These are phyloP conservation scores for Aurifilum marmelostoma DNA, from an alignment of 2,329 filamentous ascomycete species.

Conservation along the genomic window DNA sequence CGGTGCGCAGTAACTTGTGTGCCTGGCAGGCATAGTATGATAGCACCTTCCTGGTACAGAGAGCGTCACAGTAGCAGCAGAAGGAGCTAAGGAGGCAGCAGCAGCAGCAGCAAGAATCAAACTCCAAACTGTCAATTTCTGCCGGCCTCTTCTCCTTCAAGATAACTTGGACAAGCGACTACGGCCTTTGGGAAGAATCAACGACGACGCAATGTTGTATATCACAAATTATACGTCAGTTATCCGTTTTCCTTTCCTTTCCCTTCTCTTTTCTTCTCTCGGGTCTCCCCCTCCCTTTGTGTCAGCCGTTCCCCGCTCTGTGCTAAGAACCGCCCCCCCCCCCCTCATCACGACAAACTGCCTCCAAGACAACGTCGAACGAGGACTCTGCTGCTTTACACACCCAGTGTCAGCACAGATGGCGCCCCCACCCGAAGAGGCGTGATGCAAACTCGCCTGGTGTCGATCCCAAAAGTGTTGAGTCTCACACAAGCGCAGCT, in stretches of 20 bases:
- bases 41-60: too few species aligned
- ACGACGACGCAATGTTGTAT: neutral
- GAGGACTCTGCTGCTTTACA: neutral
- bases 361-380: neutral
- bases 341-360: neutral
- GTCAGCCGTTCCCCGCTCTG: neutral
- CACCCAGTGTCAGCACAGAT: neutral
- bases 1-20: too few species aligned
- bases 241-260: neutral
- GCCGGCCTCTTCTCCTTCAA: neutral
- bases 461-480: neutral
- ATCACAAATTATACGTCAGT: neutral
- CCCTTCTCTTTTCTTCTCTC: too few species aligned
- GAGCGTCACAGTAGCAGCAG: neutral
- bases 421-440: neutral
- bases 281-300: neutral
- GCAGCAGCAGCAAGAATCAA: too few species aligned
- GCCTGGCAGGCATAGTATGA: too few species aligned
- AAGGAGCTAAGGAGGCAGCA: too few species aligned
- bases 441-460: neutral
- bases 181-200: neutral
- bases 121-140: too few species aligned
- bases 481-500: slow-evolving; percentile 20
- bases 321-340: neutral
- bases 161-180: neutral